Base-by-base conservation (phyloP, 164 flowering plant genomes). In the Umbilicus rupestris region DNA sequence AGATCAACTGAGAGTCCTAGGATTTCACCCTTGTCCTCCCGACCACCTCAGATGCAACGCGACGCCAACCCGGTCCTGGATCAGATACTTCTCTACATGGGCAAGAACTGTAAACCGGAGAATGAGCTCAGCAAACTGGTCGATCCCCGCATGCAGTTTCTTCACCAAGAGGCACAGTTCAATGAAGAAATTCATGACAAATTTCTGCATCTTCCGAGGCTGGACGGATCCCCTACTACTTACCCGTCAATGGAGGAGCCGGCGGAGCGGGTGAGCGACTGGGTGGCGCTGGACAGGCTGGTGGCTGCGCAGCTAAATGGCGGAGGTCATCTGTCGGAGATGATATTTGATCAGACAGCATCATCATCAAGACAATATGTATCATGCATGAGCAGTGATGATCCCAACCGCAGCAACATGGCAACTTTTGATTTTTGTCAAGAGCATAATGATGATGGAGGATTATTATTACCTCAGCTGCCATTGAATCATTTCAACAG, bases 41-140 rank as follows among this genome's bases (percentile, higher is more conserved):
- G 62, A 66, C 71, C 70, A 12, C 39, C 63, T n/a, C 20, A 3
- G 17, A 33, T 60, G 64, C 35, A 30, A 26, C 64, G 19, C 66
- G 67, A 58, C 44, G 59, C 73, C 16, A 66, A 83, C 30, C 86
- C 72, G 1, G 88, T 89, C 28, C 70, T 92, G 26, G 92, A 87
- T 49, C 92, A 87, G 42, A 83, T 92, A 26, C 85, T 89, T 63
- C 76, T 66, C 31, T 88, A 81, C 80, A 85, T 88, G 86, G 89
- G 88, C 55, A 79, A 82, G 44, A 78, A 69, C 52, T 83, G 88
- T 81, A 86, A 82, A 79, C 78, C 77, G 44, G 87, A 82, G 63
- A 70, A 57, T 16, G 80, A 79, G 29, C 64, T 62, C 30, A 69
- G 31, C 62, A 62, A 17, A 26, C 52, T 66, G 37, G 60, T 66